Evolutionary conservation across 306 rosid genomes (phyloP), one percentile per base, ranked within the genome.

Genomic region (Ammopiptanthus mongolicus): DNA sequence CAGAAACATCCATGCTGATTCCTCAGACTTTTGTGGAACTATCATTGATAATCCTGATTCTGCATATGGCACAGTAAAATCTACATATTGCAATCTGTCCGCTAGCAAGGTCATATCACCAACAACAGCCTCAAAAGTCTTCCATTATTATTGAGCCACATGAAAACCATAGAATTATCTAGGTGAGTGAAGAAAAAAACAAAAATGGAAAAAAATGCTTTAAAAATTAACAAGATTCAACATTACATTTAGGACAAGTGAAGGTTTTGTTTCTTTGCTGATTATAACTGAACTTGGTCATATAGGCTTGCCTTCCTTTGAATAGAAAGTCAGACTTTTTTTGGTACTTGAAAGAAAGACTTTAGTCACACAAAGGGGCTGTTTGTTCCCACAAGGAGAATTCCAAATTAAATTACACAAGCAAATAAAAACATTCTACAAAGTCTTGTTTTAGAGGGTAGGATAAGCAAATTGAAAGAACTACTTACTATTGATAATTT

Each of bases 41-140:
- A 92, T 15, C 87, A 88, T 71, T n/a, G 93, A 71, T 81, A 92
- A 78, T 34, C 90, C 89, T 39, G 97, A 90, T 66, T 83, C 91
- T 15, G 80, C 70, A 77, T 83, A 92, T 31, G 97, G 91, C 71
- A 88, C 86, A 0, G 90, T 89, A 34, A 88, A 92, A 37, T 90
- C 90, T 56, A 92, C 96, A 42, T 77, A 72, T 23, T 76, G 44
- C 64, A 80, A 3, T 75, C 97, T 82, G 0, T 81, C 78, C 11
- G 83, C 77, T 37, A 84, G 59, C 58, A 92, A 22, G 10, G 96
- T 92, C 25, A 86, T 17, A 66, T 92, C 97, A 0, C 91, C 97
- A 73, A 89, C 78, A 9, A 41, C 87, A 10, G 88, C 93, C 8
- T 88, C 93, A 4, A 23, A 86, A 17, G 86, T 86, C 97, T 92